Evolutionary conservation across 768 basidiomycete species (phyloP).

Genomic region (Candolleomyces aberdarensis): DNA sequence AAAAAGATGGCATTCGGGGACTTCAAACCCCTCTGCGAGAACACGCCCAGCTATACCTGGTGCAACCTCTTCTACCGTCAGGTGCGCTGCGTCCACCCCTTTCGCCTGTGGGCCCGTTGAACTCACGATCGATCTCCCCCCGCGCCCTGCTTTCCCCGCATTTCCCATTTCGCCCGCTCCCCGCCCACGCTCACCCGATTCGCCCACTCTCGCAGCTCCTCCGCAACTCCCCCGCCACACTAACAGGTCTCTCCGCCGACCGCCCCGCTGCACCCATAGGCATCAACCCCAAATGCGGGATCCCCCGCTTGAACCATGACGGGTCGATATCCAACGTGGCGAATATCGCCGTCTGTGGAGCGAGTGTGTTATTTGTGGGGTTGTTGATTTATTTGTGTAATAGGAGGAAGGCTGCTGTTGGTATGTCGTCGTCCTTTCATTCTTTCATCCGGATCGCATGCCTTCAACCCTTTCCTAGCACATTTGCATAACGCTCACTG

Average conservation of each 20-base stretch:
- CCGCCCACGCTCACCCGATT: no score
- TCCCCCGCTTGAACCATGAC: slow-evolving; percentile 54
- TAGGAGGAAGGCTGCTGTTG: slow-evolving; percentile 85
- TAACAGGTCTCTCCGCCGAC: slow-evolving; percentile 42
- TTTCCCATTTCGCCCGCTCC: no score
- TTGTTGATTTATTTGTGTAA: slow-evolving; percentile 55
- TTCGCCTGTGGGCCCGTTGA: no score
- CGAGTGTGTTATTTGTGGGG: slow-evolving; percentile 62
- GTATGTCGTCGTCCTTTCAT: slow-evolving; percentile 21
- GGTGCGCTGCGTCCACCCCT: slow-evolving; percentile 33
- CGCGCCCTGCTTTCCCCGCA: no score
- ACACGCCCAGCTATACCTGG: slow-evolving; percentile 80
- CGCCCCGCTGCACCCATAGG: slow-evolving; percentile 69
- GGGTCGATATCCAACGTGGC: slow-evolving; percentile 80
- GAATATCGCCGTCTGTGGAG: slow-evolving; percentile 77
- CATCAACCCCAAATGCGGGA: slow-evolving; percentile 78
- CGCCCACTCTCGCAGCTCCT: slow-evolving; percentile 40
- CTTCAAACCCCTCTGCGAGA: slow-evolving; percentile 36
- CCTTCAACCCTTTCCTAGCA: neutral
- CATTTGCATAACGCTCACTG: neutral
- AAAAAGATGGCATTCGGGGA: no score
- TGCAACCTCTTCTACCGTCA: slow-evolving; percentile 95
- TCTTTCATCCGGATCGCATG: no score
- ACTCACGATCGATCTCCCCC: no score
- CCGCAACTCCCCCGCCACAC: slow-evolving; percentile 21